Base-by-base conservation (phyloP, 345 rosid species). In the Conringia planisiliqua region DNA sequence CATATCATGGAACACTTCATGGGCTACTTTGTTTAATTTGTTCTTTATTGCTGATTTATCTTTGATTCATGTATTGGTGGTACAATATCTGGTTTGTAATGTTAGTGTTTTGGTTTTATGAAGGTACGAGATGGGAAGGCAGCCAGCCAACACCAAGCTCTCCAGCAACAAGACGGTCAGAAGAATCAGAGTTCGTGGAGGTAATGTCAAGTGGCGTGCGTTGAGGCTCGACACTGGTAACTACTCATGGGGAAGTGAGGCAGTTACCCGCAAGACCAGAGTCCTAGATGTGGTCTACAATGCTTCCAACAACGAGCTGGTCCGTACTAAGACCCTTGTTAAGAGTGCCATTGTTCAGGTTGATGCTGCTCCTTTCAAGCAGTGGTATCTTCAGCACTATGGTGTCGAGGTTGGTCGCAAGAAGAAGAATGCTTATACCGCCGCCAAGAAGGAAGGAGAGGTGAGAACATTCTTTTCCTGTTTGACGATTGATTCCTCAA, bases 51-150 rank as follows among this genome's bases (percentile, higher is more conserved):
- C 14, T 1, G n/a, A 7, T 62, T 22, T 11, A n/a, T 5, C 3
- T 0, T 3, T 66, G 39, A 3, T 22, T 30, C 13, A 11, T 26
- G 44, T 29, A 4, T 36, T 43, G 17, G 1, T 17, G 1, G 20
- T 43, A 0, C 3, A n/a, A 7, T 13, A 5, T 22, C 10, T 58
- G 10, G 48, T 33, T 43, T 40, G 3, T 63, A 7, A 39, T 14
- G 3, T 8, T 0, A 54, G 7, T 50, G 29, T 35, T 30, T 58
- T 11, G 44, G 18, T 7, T 65, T 16, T 18, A 3, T 52, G 13
- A 69, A 91, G 97, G 91, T 91, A 89, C 50, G 97, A 91, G 83
- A 88, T 89, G 36, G 95, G 97, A 82, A 86, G 97, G 86, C 92
- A 87, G 56, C 90, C 94, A 7, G 94, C 94, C 5, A 90, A 80